A percentile compares a stretch with the other conserved stretches of the same genome.
Evolutionary conservation across 768 basidiomycete genomes (phyloP).

Genomic region (Coprinopsis marcescibilis): DNA sequence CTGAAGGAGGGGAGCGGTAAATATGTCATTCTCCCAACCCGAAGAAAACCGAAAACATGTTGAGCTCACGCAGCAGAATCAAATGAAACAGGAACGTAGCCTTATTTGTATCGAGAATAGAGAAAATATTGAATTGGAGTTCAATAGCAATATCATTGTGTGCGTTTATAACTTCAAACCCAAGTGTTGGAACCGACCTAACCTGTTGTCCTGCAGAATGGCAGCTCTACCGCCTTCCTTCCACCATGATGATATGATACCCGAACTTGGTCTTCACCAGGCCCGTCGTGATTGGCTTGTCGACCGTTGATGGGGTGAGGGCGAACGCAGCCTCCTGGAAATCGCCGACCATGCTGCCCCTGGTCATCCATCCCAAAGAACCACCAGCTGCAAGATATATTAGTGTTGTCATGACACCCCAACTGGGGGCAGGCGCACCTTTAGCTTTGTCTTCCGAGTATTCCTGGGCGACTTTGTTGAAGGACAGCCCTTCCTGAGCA

Average conservation of each 20-base stretch:
- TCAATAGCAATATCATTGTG: too few relatives aligned
- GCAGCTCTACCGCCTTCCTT: conserved; percentile 55
- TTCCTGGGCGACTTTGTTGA: conserved; percentile 86
- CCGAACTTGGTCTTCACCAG: conserved; percentile 82
- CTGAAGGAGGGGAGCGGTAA: too few relatives aligned
- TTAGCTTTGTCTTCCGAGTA: conserved; percentile 92
- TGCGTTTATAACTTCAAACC: background rate
- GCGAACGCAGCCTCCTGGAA: conserved; percentile 90
- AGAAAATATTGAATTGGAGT: too few relatives aligned
- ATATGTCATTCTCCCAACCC: too few relatives aligned
- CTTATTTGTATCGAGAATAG: too few relatives aligned
- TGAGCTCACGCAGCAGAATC: too few relatives aligned
- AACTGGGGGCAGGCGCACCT: conserved; percentile 34
- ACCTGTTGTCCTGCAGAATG: background rate
- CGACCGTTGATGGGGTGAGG: conserved; percentile 71
- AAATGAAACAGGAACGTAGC: too few relatives aligned
- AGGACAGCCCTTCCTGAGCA: conserved; percentile 62
- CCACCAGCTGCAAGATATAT: conserved; percentile 56
- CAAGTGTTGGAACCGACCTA: too few relatives aligned
- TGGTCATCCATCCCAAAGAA: conserved; percentile 80
- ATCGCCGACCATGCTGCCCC: conserved; percentile 84
- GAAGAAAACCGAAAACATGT: too few relatives aligned
- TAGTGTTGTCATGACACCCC: background rate
- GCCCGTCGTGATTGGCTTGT: conserved; percentile 66
- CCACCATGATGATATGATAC: conserved; percentile 90